phyloP scores from a whole-genome alignment of 2,329 filamentous ascomycete genomes.

The Decorospora gaudefroyi region DNA sequence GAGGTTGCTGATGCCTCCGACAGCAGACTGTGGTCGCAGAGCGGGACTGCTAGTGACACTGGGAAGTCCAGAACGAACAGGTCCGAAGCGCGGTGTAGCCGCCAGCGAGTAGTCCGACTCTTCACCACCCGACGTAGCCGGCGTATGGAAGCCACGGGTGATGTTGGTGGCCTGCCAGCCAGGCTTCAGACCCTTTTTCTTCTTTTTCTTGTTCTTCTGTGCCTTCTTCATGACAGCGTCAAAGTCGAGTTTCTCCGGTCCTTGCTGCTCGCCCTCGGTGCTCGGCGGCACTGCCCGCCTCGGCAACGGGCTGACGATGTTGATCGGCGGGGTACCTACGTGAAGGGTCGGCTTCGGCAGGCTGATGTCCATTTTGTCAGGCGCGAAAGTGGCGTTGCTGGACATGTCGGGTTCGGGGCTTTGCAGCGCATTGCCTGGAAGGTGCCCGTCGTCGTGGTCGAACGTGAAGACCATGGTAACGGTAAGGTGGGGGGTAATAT shows the following conservation, averaged over 20 bases:
- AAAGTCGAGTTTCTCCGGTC: slow-evolving; percentile 47
- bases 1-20: slow-evolving; percentile 78
- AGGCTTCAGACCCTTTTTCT: slow-evolving; percentile 40
- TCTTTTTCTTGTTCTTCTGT: slow-evolving; percentile 48
- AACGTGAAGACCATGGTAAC: slow-evolving; percentile 44
- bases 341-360: slow-evolving; percentile 26
- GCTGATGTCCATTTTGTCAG: slow-evolving; percentile 35
- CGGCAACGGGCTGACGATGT: slow-evolving; percentile 41
- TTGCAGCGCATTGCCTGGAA: slow-evolving; percentile 21
- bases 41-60: slow-evolving; percentile 59
- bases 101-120: slow-evolving; percentile 57
- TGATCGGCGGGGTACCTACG: slow-evolving; percentile 46
- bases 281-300: slow-evolving; percentile 33
- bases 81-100: slow-evolving; percentile 51
- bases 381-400: slow-evolving; percentile 25
- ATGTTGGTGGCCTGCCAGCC: slow-evolving; percentile 40
- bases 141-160: slow-evolving; percentile 57
- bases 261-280: slow-evolving; percentile 30
- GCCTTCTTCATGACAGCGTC: slow-evolving; percentile 46
- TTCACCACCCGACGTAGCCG: slow-evolving; percentile 58
- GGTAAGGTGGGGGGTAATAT: slow-evolving; percentile 13
- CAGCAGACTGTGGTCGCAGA: slow-evolving; percentile 55
- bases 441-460: slow-evolving; percentile 41
- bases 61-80: slow-evolving; percentile 50
- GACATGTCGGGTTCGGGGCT: slow-evolving; percentile 7